Conservation (phyloP, 495 filamentous ascomycete species). For the Tuber magnatum region DNA sequence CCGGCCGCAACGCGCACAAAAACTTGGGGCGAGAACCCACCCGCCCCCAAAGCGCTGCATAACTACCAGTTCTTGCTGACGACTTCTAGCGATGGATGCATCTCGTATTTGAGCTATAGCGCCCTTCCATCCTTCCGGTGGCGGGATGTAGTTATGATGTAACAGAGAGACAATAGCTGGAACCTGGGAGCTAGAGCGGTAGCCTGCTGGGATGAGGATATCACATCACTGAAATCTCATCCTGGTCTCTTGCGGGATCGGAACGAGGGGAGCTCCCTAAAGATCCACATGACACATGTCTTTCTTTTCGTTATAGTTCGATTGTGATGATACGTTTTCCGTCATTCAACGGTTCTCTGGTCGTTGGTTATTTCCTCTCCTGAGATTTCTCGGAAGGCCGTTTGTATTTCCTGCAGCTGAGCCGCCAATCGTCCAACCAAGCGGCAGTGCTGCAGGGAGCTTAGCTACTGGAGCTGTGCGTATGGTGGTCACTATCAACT, state of each 20-base stretch:
- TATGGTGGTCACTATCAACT: background rate
- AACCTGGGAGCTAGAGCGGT: background rate
- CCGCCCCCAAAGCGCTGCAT: background rate
- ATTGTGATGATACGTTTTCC: background rate
- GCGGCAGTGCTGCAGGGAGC: background rate
- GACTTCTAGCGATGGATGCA: background rate
- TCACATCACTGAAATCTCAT: background rate
- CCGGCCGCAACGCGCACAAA: background rate
- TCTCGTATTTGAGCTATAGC: slow-evolving; percentile 1
- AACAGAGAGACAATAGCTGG: background rate
- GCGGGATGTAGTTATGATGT: background rate
- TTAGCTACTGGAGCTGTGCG: background rate
- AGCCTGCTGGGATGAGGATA: background rate
- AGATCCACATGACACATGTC: background rate
- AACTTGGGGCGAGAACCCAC: background rate
- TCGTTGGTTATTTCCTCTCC: background rate
- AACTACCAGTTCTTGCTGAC: background rate
- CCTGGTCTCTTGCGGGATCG: background rate
- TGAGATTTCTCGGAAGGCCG: background rate
- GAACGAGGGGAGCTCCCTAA: background rate
- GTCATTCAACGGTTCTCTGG: background rate
- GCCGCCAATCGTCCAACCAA: background rate
- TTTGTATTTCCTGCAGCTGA: background rate
- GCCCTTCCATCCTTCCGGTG: background rate
- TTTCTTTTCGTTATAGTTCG: background rate